Evolutionary conservation across 192 early-diverging fungal species (phyloP), one percentile per base, ranked within the genome.

Genomic region (Coemansia sp.): DNA sequence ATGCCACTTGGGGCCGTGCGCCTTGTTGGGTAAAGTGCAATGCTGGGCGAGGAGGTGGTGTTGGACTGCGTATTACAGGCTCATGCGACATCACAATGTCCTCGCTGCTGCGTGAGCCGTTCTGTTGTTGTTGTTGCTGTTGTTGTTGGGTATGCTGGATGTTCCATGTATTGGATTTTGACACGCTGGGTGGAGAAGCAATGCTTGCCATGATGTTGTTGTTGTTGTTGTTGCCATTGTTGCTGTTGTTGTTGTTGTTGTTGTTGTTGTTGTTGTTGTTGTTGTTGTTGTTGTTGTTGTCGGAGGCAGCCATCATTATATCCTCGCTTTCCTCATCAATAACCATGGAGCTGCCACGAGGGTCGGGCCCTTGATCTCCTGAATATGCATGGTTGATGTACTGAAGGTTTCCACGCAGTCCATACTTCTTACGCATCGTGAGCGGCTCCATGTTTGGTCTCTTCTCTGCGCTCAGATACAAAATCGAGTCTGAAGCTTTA

Each of bases 371-470:
- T 56, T 67, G 72, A 15, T 74, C 77, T 23, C 23, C 43, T 18
- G 53, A 43, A 48, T 63, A 35, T 13, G 39, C 52, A 18, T 72
- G 69, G 61, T 63, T 65, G 61, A 75, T 28, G 49, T 81, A 72
- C 67, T 81, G 79, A 31, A 81, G 37, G 56, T 81, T 81, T 25
- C 66, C 39, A 45, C 79, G 79, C 56, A 81, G 53, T 7, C 79
- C 79, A 64, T 81, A 81, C 58, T 81, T 81, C 59, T 81, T 81
- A 66, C 79, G 74, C 69, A 72, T 71, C 7, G 79, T 70, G 56
- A 72, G 62, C 26, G 72, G 79, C 79, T 72, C 73, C 33, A 71
- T 68, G 45, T 72, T 75, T 12, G 79, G 79, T 40, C 79, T 69
- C 67, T 81, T 81, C 51, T 81, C 79, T 31, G 73, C 79, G 51